Evolutionary conservation across 108 stramenopile genomes (phyloP).

Genomic region (Cyclotella sp.): DNA sequence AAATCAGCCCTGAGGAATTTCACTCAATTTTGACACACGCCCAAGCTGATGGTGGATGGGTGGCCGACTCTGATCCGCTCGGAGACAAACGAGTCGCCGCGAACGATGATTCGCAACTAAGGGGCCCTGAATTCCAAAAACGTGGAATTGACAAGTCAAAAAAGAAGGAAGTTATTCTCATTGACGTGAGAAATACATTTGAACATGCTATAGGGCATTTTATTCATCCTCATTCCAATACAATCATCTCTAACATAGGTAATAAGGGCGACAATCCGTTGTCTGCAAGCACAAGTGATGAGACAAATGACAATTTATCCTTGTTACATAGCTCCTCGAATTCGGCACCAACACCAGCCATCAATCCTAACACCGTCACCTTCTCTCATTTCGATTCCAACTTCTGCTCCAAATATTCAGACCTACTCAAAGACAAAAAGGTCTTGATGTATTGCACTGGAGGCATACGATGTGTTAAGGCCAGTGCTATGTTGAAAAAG

Average conservation of each 20-base stretch:
- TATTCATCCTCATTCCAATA: conserved; percentile 41
- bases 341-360: conserved; percentile 44
- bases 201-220: conserved; percentile 86
- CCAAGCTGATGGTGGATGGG: conserved; percentile 5
- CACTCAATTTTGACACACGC: conserved; percentile 56
- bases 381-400: conserved; percentile 76
- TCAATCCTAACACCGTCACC: conserved; percentile 80
- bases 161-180: conserved; percentile 60
- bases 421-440: conserved; percentile 74
- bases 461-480: conserved; percentile 84
- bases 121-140: background rate
- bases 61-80: background rate
- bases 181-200: conserved; percentile 91
- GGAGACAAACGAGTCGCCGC: background rate
- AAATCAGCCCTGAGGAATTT: conserved; percentile 75
- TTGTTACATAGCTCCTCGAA: conserved; percentile 6
- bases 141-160: background rate
- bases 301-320: background rate
- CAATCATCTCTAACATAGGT: background rate
- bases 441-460: conserved; percentile 97
- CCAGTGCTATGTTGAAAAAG: conserved; percentile 73
- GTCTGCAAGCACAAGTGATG: background rate
- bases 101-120: background rate
- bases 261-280: background rate
- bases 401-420: conserved; percentile 66